A percentile compares a stretch with the other conserved stretches of the same genome.
Evolutionary conservation across 1,284 basidiomycete species (phyloP).

Genomic region (Pholiota adiposa): DNA sequence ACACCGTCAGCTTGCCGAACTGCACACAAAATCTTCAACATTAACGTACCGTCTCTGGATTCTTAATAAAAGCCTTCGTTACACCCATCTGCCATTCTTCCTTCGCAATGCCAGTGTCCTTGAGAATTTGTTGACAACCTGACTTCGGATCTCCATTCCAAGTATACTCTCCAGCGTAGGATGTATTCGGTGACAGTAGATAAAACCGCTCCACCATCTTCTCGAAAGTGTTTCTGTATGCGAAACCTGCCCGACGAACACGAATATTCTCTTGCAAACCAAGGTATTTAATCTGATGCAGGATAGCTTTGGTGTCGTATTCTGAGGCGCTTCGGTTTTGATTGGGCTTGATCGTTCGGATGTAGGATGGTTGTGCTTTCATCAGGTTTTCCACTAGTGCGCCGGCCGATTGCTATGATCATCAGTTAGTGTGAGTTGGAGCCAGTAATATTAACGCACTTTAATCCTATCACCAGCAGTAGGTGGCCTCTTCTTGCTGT

Average conservation of each 20-base stretch:
- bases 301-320: constrained; percentile 93
- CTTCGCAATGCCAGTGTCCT: constrained; percentile 92
- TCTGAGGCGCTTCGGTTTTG: constrained; percentile 93
- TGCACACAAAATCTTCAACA: constrained; percentile 7
- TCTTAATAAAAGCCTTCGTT: constrained; percentile 99
- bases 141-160: constrained; percentile 93
- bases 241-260: constrained; percentile 96
- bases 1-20: neutral
- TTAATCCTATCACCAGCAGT: constrained; percentile 99
- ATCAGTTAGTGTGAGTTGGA: constrained; percentile 6
- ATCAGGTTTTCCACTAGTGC: constrained; percentile 96
- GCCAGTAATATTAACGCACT: constrained; percentile 42
- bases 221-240: constrained; percentile 96
- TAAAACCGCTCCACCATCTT: constrained; percentile 99
- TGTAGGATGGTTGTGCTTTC: constrained; percentile 97
- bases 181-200: constrained; percentile 91
- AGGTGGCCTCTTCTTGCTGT: constrained; percentile 97
- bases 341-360: constrained; percentile 99
- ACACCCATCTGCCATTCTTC: constrained; percentile 99
- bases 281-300: constrained; percentile 99
- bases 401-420: constrained; percentile 77
- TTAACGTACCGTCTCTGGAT: constrained; percentile 85
- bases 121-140: constrained; percentile 92
- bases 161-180: constrained; percentile 98
- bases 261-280: constrained; percentile 99